Evolutionary conservation across 1,284 basidiomycete species (phyloP).

Genomic region (Irpex lacteus): DNA sequence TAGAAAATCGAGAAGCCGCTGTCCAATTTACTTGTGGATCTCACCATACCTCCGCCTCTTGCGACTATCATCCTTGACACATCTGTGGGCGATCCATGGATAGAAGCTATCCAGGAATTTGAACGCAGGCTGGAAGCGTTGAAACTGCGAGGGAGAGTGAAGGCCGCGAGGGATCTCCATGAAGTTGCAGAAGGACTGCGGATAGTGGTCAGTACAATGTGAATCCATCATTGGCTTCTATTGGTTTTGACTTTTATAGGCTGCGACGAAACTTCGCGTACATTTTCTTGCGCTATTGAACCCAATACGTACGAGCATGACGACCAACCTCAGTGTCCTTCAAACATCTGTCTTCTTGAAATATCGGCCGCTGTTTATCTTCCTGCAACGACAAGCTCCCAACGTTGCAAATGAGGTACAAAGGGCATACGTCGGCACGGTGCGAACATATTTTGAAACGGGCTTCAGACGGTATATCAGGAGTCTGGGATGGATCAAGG

Average conservation of each 20-base stretch:
- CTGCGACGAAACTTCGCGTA: constrained; percentile 82
- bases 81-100: constrained; percentile 81
- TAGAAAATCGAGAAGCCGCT: constrained; percentile 89
- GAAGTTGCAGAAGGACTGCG: constrained; percentile 84
- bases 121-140: constrained; percentile 73
- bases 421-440: constrained; percentile 81
- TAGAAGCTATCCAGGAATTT: constrained; percentile 75
- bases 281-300: constrained; percentile 85
- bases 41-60: constrained; percentile 81
- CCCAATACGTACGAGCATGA: constrained; percentile 80
- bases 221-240: background rate
- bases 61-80: constrained; percentile 83
- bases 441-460: constrained; percentile 94
- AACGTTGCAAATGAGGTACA: constrained; percentile 88
- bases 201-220: constrained; percentile 61
- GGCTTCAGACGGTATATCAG: constrained; percentile 90
- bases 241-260: constrained; percentile 42
- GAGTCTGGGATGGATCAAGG: constrained; percentile 77
- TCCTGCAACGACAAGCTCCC: constrained; percentile 82
- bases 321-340: constrained; percentile 91
- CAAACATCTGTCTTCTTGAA: constrained; percentile 89
- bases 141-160: constrained; percentile 73
- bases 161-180: constrained; percentile 79
- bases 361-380: constrained; percentile 81
- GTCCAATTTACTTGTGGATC: constrained; percentile 74